These are phyloP conservation scores for Lepidium campestre DNA, from an alignment of 441 rosid species.

Conservation along the genomic window DNA sequence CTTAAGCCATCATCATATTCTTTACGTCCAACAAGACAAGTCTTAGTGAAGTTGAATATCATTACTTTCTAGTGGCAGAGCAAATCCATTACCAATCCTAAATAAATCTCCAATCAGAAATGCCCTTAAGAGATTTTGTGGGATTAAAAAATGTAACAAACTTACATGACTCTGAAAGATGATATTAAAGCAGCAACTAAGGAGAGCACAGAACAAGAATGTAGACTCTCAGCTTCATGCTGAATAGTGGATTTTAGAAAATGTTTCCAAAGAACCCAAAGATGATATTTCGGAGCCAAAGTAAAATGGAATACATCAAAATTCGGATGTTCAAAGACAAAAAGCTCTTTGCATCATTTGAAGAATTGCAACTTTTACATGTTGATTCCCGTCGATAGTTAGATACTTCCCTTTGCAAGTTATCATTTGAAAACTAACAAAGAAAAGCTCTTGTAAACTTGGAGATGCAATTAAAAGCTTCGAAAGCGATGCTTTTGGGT, in stretches of 20 bases:
- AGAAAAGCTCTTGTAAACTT: conserved; percentile 56
- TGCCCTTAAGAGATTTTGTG: neutral
- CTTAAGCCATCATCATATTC: conserved; percentile 42
- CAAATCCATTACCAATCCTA: conserved; percentile 50
- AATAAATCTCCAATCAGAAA: neutral
- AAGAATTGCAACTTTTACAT: conserved; percentile 30
- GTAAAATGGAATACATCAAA: conserved; percentile 31
- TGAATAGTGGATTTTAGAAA: conserved; percentile 42
- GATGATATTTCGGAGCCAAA: conserved; percentile 24
- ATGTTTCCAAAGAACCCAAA: conserved; percentile 36
- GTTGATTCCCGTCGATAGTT: conserved; percentile 28
- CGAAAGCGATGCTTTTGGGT: conserved; percentile 49
- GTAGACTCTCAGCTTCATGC: conserved; percentile 56
- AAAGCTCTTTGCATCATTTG: conserved; percentile 29
- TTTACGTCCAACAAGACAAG: conserved; percentile 47
- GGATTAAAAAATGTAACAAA: neutral
- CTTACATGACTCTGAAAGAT: conserved; percentile 59
- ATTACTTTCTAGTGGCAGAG: conserved; percentile 33
- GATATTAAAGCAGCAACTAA: conserved; percentile 65
- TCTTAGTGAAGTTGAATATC: conserved; percentile 42
- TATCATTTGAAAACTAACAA: conserved; percentile 52
- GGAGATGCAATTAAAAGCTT: conserved; percentile 57
- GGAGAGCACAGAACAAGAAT: conserved; percentile 52
- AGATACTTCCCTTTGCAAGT: conserved; percentile 35
- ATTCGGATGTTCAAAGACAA: conserved; percentile 21